phyloP scores from a whole-genome alignment of 116 monocot species.

The Iris pallida region DNA sequence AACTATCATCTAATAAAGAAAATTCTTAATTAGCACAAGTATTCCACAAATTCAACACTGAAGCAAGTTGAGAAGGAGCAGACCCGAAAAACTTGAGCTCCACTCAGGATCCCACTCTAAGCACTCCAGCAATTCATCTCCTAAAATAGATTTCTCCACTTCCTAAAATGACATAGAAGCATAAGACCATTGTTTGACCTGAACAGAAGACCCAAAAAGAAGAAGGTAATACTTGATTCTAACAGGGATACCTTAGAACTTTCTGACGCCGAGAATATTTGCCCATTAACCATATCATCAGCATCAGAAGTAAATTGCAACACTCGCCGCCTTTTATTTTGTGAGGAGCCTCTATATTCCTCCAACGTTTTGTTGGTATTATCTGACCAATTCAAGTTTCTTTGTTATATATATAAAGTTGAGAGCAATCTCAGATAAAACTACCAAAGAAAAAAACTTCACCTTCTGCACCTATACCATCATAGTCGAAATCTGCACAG shows the following conservation, averaged over 20 bases:
- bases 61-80: background rate
- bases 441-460: background rate
- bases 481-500: slow-evolving; percentile 16
- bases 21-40: background rate
- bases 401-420: background rate
- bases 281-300: slow-evolving; percentile 3
- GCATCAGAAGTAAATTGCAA: slow-evolving; percentile 17
- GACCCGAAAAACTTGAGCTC: slow-evolving; percentile 36
- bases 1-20: slow-evolving; percentile 17
- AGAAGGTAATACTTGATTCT: background rate
- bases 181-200: background rate
- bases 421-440: background rate
- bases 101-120: slow-evolving; percentile 19
- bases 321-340: slow-evolving; percentile 18
- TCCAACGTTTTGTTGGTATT: slow-evolving; percentile 11
- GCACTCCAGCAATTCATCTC: slow-evolving; percentile 17
- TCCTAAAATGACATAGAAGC: slow-evolving; percentile 15
- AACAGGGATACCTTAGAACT: slow-evolving; percentile 14
- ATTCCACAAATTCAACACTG: background rate
- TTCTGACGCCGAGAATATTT: slow-evolving; percentile 5
- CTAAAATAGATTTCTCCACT: slow-evolving; percentile 9
- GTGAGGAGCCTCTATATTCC: slow-evolving; percentile 20
- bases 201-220: background rate
- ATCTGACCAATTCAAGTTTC: slow-evolving; percentile 4
- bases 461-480: slow-evolving; percentile 17